Conservation (phyloP, 345 rosid species). For the Brassica rapa region DNA sequence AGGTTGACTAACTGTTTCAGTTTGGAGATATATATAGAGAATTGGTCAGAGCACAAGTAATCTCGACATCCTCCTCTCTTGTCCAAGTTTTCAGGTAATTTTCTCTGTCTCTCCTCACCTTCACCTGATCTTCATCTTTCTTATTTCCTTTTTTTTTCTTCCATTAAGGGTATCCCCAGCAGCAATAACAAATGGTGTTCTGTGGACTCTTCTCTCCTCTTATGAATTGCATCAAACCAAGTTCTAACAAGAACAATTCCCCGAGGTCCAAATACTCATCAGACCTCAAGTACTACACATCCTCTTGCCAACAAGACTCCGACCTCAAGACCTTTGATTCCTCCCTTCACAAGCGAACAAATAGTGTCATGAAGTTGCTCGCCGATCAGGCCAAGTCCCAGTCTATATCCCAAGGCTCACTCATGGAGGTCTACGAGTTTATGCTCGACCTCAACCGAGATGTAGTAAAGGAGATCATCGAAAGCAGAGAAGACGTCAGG, state of each 20-base stretch:
- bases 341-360: slow-evolving; percentile 56
- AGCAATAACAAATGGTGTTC: slow-evolving; percentile 1
- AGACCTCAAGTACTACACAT: slow-evolving; percentile 63
- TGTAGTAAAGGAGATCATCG: slow-evolving; percentile 54
- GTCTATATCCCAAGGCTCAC: slow-evolving; percentile 60
- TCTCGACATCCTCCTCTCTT: not conserved
- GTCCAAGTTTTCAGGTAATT: not conserved
- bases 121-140: not conserved
- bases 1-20: not conserved
- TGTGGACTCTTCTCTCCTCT: slow-evolving; percentile 13
- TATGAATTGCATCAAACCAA: not conserved
- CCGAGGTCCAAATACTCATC: slow-evolving; percentile 36
- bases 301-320: slow-evolving; percentile 61
- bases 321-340: slow-evolving; percentile 61
- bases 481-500: slow-evolving; percentile 62
- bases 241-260: not conserved
- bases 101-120: not conserved
- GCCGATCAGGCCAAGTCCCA: slow-evolving; percentile 49
- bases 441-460: slow-evolving; percentile 72
- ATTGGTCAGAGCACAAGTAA: slow-evolving; percentile 5
- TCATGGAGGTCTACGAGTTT: slow-evolving; percentile 57
- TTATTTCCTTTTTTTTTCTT: not conserved
- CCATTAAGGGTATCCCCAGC: not conserved
- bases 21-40: not conserved
- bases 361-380: slow-evolving; percentile 50